Evolutionary conservation across 2,329 filamentous ascomycete species (phyloP).

Genomic region (Colletotrichum sp.): DNA sequence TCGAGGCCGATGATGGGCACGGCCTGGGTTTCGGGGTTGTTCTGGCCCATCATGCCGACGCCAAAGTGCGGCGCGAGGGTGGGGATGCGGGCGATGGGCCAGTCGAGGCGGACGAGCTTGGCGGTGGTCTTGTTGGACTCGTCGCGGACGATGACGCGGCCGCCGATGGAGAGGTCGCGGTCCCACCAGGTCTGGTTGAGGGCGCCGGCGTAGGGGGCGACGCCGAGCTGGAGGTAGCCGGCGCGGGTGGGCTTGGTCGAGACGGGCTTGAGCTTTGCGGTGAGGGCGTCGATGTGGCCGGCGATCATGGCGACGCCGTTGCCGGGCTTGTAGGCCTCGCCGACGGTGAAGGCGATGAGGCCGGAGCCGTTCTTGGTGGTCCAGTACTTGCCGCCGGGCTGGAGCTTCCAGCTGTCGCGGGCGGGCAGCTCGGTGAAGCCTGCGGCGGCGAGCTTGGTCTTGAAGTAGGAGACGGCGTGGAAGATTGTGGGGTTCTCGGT

Average conservation of each 20-base stretch:
- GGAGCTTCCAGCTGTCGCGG: conserved; percentile 81
- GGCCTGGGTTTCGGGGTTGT: conserved; percentile 91
- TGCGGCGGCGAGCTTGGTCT: conserved; percentile 70
- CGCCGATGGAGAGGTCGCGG: conserved; percentile 88
- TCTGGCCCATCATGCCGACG: conserved; percentile 67
- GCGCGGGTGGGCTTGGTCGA: conserved; percentile 83
- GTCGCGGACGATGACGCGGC: conserved; percentile 84
- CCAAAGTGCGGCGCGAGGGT: conserved; percentile 96
- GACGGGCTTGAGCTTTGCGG: conserved; percentile 89
- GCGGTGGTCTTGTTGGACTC: conserved; percentile 76
- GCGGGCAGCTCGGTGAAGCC: conserved; percentile 83
- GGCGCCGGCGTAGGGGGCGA: conserved; percentile 90
- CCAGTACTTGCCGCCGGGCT: conserved; percentile 88
- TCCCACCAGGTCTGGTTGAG: conserved; percentile 97
- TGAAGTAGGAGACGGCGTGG: conserved; percentile 84
- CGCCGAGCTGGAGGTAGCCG: conserved; percentile 87
- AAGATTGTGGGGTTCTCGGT: conserved; percentile 92
- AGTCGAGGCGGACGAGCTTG: conserved; percentile 88
- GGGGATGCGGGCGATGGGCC: conserved; percentile 92
- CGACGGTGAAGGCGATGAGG: conserved; percentile 84
- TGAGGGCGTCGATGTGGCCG: conserved; percentile 92
- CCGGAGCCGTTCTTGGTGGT: conserved; percentile 85
- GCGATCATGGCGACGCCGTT: conserved; percentile 89
- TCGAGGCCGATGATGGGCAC: conserved; percentile 94
- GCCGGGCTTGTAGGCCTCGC: conserved; percentile 79